Conservation (phyloP, 2,329 filamentous ascomycete genomes). For the Phoma sp. region DNA sequence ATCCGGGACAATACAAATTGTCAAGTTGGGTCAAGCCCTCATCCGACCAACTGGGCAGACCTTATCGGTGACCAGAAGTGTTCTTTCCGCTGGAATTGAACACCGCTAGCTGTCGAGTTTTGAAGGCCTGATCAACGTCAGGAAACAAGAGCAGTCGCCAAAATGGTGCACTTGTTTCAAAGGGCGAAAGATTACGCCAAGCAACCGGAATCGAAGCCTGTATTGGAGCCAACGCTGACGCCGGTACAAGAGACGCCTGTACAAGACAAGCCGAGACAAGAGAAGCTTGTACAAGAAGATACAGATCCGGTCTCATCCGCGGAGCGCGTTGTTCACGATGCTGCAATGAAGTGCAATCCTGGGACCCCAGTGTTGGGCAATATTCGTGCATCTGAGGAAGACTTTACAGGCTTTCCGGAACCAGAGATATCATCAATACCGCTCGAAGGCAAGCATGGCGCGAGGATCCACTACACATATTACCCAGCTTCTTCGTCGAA, state of each 20-base stretch:
- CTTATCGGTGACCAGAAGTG: background rate
- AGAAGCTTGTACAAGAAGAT: slow-evolving; percentile 1
- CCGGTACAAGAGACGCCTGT: slow-evolving; percentile 9
- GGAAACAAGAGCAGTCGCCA: background rate
- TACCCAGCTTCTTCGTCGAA: slow-evolving; percentile 39
- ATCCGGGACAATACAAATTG: background rate
- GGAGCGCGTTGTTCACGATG: slow-evolving; percentile 12
- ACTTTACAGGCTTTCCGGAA: slow-evolving; percentile 38
- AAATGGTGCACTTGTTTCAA: slow-evolving; percentile 18
- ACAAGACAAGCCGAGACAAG: slow-evolving; percentile 8
- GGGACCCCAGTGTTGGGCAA: slow-evolving; percentile 14
- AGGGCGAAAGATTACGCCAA: slow-evolving; percentile 12
- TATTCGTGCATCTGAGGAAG: slow-evolving; percentile 36
- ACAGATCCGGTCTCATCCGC: slow-evolving; percentile 3
- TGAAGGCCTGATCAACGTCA: background rate
- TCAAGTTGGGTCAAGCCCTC: no score
- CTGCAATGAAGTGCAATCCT: slow-evolving; percentile 3
- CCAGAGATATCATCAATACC: slow-evolving; percentile 38
- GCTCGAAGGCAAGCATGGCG: slow-evolving; percentile 40
- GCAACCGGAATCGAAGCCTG: slow-evolving; percentile 9
- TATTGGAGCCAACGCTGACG: slow-evolving; percentile 2
- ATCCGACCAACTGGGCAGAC: no score
- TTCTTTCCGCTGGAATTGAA: no score
- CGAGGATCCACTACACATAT: slow-evolving; percentile 45
- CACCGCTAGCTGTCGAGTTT: background rate